Conservation (phyloP, 2,329 filamentous ascomycete species). For the Biscogniauxia mediterranea region DNA sequence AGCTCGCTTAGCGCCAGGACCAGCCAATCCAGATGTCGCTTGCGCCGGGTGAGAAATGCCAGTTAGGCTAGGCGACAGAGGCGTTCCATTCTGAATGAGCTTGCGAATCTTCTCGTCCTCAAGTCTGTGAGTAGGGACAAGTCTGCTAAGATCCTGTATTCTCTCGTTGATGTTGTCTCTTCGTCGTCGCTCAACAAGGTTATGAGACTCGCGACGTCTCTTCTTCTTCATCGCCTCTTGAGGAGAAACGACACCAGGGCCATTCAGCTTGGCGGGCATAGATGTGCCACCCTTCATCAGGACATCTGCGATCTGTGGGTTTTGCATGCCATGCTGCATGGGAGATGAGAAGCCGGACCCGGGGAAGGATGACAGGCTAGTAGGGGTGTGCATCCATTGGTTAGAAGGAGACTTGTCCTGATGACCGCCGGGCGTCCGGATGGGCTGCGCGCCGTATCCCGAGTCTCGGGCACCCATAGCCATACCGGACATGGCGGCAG, state of each 20-base stretch:
- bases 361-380: conserved; percentile 79
- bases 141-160: conserved; percentile 91
- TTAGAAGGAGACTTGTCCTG: conserved; percentile 84
- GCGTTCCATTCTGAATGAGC: conserved; percentile 87
- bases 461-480: conserved; percentile 68
- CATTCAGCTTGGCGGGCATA: conserved; percentile 79
- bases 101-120: conserved; percentile 98
- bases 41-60: conserved; percentile 67
- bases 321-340: conserved; percentile 62
- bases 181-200: conserved; percentile 89
- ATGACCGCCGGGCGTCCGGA: conserved; percentile 63
- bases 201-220: conserved; percentile 89
- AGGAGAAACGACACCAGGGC: conserved; percentile 60
- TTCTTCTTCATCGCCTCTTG: conserved; percentile 87
- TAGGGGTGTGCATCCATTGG: conserved; percentile 86
- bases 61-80: conserved; percentile 78
- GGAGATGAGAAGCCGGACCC: conserved; percentile 90
- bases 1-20: conserved; percentile 78
- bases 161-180: conserved; percentile 98
- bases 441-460: conserved; percentile 74
- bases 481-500: conserved; percentile 64
- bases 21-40: conserved; percentile 84
- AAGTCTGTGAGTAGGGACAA: conserved; percentile 87
- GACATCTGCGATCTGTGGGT: conserved; percentile 82
- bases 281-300: conserved; percentile 85